Conservation (phyloP, 83 land plant species). For the Picea abies region DNA sequence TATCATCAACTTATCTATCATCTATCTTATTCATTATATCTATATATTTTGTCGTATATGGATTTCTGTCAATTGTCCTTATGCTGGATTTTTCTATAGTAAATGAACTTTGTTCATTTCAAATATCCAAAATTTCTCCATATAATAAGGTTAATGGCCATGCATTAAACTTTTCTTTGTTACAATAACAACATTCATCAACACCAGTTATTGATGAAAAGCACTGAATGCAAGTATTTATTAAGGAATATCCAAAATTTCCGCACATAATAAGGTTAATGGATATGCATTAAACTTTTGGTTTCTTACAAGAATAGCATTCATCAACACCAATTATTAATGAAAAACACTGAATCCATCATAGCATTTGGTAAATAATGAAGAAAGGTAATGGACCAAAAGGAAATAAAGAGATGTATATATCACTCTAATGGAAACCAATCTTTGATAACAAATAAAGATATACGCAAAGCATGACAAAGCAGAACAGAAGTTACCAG, state of each 20-base stretch:
- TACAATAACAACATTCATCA: not conserved
- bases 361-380: not conserved
- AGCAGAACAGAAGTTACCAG: constrained; percentile 56
- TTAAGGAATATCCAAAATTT: not conserved
- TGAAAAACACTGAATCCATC: not conserved
- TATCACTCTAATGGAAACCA: not conserved
- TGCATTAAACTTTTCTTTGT: not conserved
- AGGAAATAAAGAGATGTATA: not conserved
- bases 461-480: not conserved
- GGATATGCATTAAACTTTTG: too few relatives aligned
- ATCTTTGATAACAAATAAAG: not conserved
- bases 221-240: not conserved
- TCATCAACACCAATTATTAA: too few relatives aligned
- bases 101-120: too few relatives aligned
- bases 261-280: too few relatives aligned
- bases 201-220: not conserved
- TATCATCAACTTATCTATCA: too few relatives aligned
- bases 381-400: not conserved
- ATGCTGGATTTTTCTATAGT: too few relatives aligned
- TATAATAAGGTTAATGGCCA: not conserved
- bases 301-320: too few relatives aligned
- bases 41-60: too few relatives aligned
- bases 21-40: too few relatives aligned
- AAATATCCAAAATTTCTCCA: too few relatives aligned
- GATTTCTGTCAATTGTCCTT: too few relatives aligned